Evolutionary conservation across 2,329 filamentous ascomycete genomes (phyloP).

Genomic region (Penicillium sp.): DNA sequence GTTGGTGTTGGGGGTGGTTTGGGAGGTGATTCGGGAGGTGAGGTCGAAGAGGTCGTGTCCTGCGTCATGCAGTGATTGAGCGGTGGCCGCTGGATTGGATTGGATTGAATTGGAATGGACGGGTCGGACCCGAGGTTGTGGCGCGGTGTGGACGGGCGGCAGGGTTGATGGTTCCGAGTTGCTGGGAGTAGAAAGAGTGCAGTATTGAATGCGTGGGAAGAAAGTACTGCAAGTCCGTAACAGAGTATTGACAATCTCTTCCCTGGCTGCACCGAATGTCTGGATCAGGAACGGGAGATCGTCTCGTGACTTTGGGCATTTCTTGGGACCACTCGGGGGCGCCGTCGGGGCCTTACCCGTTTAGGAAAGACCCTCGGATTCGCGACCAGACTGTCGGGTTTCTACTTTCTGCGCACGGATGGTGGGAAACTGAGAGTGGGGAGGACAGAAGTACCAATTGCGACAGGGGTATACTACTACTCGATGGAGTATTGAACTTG

Average conservation of each 20-base stretch:
- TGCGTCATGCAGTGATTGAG: neutral
- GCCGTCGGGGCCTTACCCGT: conserved; percentile 12
- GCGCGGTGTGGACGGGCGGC: neutral
- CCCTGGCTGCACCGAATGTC: conserved; percentile 1
- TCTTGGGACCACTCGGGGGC: neutral
- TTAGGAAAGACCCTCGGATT: conserved; percentile 10
- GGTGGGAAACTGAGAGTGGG: too few relatives aligned
- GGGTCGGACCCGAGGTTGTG: neutral
- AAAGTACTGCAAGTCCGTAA: too few relatives aligned
- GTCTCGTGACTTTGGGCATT: conserved; percentile 25
- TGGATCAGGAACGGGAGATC: conserved; percentile 31
- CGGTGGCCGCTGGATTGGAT: neutral
- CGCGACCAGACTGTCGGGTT: conserved; percentile 17
- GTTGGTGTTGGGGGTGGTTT: neutral
- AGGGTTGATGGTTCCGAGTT: neutral
- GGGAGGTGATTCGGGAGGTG: neutral
- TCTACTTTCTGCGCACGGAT: neutral
- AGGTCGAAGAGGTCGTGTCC: neutral
- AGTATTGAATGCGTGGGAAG: too few relatives aligned
- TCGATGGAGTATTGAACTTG: neutral
- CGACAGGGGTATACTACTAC: neutral
- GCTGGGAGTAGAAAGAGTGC: neutral
- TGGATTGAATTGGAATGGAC: too few relatives aligned
- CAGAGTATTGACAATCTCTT: neutral
- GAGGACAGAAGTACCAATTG: neutral